Evolutionary conservation across 2,329 filamentous ascomycete genomes (phyloP), one percentile per base, ranked within the genome.

Genomic region (Fusarium sulawesiense): DNA sequence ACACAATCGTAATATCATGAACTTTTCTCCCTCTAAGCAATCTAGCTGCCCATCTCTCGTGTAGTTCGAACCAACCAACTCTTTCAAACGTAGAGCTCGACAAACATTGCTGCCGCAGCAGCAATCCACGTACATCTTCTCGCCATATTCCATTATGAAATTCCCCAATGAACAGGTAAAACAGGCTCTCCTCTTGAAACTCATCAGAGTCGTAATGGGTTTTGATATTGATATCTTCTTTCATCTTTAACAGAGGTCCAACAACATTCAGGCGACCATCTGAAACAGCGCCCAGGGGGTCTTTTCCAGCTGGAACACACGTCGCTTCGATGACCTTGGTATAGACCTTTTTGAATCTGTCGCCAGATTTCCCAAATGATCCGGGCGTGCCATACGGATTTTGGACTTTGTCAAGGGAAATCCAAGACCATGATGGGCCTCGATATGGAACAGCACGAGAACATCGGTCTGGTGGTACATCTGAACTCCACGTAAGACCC

Each of bases 161-260:
- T 6, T 25, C 42, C 14, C 14, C 42, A 18, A 45, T 23, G 4
- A 27, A 45, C 14, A 27, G 16, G 42, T 8, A 34, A 5, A 45
- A 25, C 3, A 27, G 3, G 3, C 3, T 14, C 16, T 27, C 14
- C 1, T 23, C 10, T 18, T 12, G 7, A 2, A 10, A 27, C 4
- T 45, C 6, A 45, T 45, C 9, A 11, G 10, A 45, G 21, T 27
- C 21, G 7, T 45, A 25, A 1, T 16, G 6, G 3, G 25, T 7
- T 7, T 27, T 10, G 25, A 27, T 27, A 25, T 8, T 7, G 6
- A 8, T 8, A 25, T 8, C 25, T 7, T 25, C 10, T 27, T 14
- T 18, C 21, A 46, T 6, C 16, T 46, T 23, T 6, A 46, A 27
- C 4, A 46, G 6, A 46, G 44, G 44, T 27, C 2, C 44, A 21